Percentiles rank a stretch among this genome's conserved stretches.
Conservation (phyloP, 805 yeast genomes). For the Candida nitratophila region DNA sequence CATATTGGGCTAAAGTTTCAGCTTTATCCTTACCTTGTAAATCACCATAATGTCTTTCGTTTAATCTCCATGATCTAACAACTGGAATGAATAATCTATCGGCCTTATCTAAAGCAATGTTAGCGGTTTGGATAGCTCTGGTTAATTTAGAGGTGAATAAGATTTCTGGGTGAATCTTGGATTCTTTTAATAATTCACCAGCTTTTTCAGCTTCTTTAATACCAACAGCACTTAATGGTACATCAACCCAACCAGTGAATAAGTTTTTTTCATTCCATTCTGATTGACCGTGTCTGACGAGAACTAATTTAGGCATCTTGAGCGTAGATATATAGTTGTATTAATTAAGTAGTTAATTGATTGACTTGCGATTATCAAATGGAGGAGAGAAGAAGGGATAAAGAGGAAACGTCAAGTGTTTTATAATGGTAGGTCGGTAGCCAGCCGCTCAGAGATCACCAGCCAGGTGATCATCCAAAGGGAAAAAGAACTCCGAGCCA, state of each 20-base stretch:
- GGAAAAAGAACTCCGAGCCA: neutral
- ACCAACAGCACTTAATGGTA: slow-evolving; percentile 76
- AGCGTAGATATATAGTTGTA: too few relatives aligned
- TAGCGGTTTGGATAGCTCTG: slow-evolving; percentile 96
- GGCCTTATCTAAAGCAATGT: slow-evolving; percentile 83
- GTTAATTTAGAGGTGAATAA: slow-evolving; percentile 86
- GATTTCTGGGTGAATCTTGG: slow-evolving; percentile 78
- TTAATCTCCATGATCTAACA: slow-evolving; percentile 94
- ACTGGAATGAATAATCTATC: slow-evolving; percentile 90
- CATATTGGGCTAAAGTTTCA: slow-evolving; percentile 78
- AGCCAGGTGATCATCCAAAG: neutral
- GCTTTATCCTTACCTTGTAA: slow-evolving; percentile 98
- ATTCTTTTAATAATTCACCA: slow-evolving; percentile 84
- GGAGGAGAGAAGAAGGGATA: too few relatives aligned
- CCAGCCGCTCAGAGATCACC: too few relatives aligned
- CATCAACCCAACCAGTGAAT: slow-evolving; percentile 99
- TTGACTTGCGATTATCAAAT: neutral
- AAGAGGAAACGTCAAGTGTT: too few relatives aligned
- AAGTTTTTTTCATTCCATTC: slow-evolving; percentile 98
- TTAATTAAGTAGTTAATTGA: neutral
- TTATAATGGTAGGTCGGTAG: too few relatives aligned
- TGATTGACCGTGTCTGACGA: slow-evolving; percentile 98
- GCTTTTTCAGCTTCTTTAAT: slow-evolving; percentile 88
- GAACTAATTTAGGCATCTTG: slow-evolving; percentile 52
- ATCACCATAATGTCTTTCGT: slow-evolving; percentile 99